Evolutionary conservation across 169 alveolate genomes (phyloP), one percentile per base, ranked within the genome.

Genomic region (Cryptosporidium baileyi): DNA sequence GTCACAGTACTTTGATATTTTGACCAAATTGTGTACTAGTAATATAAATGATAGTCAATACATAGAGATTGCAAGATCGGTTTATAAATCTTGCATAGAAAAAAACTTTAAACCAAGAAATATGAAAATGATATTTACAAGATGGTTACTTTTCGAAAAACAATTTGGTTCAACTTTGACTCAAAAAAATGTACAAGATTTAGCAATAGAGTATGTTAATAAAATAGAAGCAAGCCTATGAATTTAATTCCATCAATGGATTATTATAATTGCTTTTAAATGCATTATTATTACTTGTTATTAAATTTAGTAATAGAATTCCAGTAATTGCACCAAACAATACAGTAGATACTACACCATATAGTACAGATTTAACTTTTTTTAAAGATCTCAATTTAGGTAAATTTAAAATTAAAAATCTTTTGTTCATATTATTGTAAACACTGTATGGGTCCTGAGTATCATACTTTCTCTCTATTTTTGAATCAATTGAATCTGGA

Each of bases 121-220:
- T 67, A 90, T 92, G 93, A 82, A 89, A 43, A 79, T 67, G 62
- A 81, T 82, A 22, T 60, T 82, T 43, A 67, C 89, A 7, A 93
- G 93, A 89, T 93, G 96, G 96, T 49, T 93, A 63, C 65, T 90
- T 79, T 93, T 93, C 63, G 96, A 93, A 67, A 90, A 92, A 51
- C 89, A 79, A 59, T 92, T 91, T 62, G 96, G 96, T 28, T 81
- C 80, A 34, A 89, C 61, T 17, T 45, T 88, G 45, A 90, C 91
- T 19, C 92, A 92, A 82, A 90, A 90, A 62, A 43, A 81, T 61
- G 96, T 93, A 36, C 95, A 92, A 81, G 88, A 92, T 36, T 91
- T 82, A 81, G 96, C 96, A 13, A 80, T 90, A 26, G 80, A 89
- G 19, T 93, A 93, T 60, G 96, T 93, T 2, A 51, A 24, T 24